phyloP scores from a whole-genome alignment of 2,329 filamentous ascomycete genomes.

The Chaetomiaceae sp. region DNA sequence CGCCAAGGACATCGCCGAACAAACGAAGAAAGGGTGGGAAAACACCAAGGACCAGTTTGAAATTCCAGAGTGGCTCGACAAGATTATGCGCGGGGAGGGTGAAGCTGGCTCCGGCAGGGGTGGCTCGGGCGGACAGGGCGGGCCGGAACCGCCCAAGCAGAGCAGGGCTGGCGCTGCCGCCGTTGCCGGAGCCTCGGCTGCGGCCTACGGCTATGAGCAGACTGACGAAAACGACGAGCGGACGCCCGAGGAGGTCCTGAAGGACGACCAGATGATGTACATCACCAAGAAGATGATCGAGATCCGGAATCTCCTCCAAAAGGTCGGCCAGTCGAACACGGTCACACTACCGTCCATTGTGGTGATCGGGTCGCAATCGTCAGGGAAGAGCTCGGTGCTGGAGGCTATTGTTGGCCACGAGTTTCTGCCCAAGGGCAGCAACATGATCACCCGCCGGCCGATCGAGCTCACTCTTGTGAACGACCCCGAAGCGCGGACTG shows the following conservation, averaged over 20 bases:
- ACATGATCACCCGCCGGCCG: constrained; percentile 94
- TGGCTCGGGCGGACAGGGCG: constrained; percentile 45
- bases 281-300: constrained; percentile 99
- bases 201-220: constrained; percentile 74
- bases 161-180: constrained; percentile 55
- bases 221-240: constrained; percentile 55
- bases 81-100: constrained; percentile 61
- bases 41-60: constrained; percentile 75
- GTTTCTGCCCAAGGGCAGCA: constrained; percentile 94
- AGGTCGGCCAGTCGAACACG: constrained; percentile 84
- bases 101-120: constrained; percentile 49
- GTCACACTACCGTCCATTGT: constrained; percentile 93
- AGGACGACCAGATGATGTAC: constrained; percentile 99
- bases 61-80: constrained; percentile 71
- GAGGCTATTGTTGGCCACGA: constrained; percentile 98
- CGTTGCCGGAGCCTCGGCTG: constrained; percentile 66
- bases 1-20: constrained; percentile 69
- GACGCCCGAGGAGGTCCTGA: constrained; percentile 61
- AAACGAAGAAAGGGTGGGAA: constrained; percentile 76
- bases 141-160: constrained; percentile 52
- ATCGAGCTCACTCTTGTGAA: constrained; percentile 97
- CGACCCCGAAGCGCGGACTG: constrained; percentile 77
- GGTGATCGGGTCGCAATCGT: constrained; percentile 98
- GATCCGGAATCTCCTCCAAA: constrained; percentile 86
- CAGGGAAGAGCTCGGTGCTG: constrained; percentile 93